Evolutionary conservation across 176 grass and related monocot genomes (phyloP).

Genomic region (Cenchrus americanus): DNA sequence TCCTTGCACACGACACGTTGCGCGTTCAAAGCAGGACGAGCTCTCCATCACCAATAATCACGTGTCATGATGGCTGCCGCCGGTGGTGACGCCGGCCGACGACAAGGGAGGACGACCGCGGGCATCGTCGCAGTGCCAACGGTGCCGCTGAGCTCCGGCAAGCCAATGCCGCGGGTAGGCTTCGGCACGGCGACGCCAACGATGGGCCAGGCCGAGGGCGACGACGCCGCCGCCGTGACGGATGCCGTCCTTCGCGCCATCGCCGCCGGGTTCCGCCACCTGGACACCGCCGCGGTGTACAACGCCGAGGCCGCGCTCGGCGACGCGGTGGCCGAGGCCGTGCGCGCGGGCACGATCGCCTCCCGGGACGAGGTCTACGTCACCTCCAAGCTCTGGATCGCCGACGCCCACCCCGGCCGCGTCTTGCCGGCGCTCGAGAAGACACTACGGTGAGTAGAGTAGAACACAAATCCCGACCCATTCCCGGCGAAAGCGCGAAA

Average conservation of each 20-base stretch:
- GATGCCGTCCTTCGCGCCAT: conserved; percentile 38
- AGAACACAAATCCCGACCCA: background rate
- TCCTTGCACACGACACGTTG: too few species aligned
- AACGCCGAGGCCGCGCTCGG: conserved; percentile 30
- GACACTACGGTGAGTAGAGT: conserved; percentile 21
- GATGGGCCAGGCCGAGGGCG: background rate
- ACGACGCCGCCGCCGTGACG: background rate
- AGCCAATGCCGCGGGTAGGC: conserved; percentile 41
- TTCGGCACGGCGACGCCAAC: conserved; percentile 46
- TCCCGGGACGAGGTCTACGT: conserved; percentile 44
- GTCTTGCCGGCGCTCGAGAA: conserved; percentile 42
- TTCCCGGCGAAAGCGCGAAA: too few species aligned
- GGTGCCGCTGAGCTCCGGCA: background rate
- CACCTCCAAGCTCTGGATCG: conserved; percentile 55
- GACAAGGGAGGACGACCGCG: too few species aligned
- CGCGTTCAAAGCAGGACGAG: too few species aligned
- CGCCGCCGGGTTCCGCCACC: conserved; percentile 40
- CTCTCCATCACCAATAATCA: too few species aligned
- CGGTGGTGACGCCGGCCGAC: too few species aligned
- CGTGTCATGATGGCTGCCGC: too few species aligned
- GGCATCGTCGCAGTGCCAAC: background rate
- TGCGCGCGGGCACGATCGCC: background rate
- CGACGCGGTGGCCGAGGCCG: conserved; percentile 20
- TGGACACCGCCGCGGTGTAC: conserved; percentile 39
- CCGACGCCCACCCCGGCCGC: conserved; percentile 1